Conservation (phyloP, 306 rosid genomes). For the Quercus dentata region DNA sequence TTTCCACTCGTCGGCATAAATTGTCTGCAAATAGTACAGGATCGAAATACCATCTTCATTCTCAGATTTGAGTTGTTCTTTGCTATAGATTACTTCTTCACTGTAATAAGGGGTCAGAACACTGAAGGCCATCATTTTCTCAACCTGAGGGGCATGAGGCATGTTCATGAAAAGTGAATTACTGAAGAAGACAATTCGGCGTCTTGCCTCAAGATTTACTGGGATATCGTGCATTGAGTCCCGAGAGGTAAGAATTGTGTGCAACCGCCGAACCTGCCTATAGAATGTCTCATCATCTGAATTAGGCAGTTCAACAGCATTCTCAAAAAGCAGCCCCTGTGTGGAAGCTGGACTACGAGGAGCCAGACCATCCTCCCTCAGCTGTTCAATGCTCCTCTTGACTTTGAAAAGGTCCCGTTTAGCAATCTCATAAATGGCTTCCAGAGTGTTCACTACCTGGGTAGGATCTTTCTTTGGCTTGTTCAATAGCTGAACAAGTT, state of each 20-base stretch:
- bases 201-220: conserved; percentile 90
- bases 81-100: conserved; percentile 77
- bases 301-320: conserved; percentile 67
- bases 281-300: conserved; percentile 62
- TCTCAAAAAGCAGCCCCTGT: conserved; percentile 64
- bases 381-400: conserved; percentile 53
- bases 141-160: conserved; percentile 97
- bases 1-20: conserved; percentile 90
- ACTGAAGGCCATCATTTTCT: conserved; percentile 98
- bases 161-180: conserved; percentile 94
- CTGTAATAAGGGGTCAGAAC: conserved; percentile 89
- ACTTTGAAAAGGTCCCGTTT: conserved; percentile 78
- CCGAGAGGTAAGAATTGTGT: conserved; percentile 82
- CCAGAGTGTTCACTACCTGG: conserved; percentile 75
- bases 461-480: conserved; percentile 54
- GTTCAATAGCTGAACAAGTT: conserved; percentile 64
- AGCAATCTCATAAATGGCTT: conserved; percentile 89
- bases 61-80: conserved; percentile 79
- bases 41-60: conserved; percentile 92
- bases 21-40: conserved; percentile 81
- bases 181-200: conserved; percentile 90
- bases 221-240: conserved; percentile 92
- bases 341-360: conserved; percentile 50
- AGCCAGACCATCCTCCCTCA: conserved; percentile 82
- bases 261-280: conserved; percentile 79